Percentiles rank a stretch among this genome's conserved stretches.
phyloP scores from a whole-genome alignment of 768 basidiomycete species.

The Lactifluus rugatus region DNA sequence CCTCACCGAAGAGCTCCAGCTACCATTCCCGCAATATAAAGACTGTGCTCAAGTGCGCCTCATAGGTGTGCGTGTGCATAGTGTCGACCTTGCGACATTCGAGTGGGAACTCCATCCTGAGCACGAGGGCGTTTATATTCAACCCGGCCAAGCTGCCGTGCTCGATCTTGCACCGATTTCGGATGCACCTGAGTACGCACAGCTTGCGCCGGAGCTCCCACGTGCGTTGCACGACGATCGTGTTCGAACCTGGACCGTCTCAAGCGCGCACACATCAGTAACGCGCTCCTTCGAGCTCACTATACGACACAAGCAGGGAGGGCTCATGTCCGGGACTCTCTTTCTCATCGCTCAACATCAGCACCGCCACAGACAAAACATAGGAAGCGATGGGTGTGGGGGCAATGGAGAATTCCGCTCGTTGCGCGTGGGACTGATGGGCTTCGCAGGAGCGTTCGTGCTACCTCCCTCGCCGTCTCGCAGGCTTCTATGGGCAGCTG shows the following conservation, averaged over 20 bases:
- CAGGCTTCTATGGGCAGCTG: slow-evolving; percentile 48
- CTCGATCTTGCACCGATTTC: slow-evolving; percentile 45
- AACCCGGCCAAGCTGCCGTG: slow-evolving; percentile 43
- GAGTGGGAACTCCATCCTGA: slow-evolving; percentile 32
- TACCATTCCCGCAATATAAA: slow-evolving; percentile 24
- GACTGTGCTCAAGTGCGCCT: slow-evolving; percentile 20
- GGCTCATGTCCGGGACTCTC: slow-evolving; percentile 46
- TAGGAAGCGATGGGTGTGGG: background rate
- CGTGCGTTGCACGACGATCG: slow-evolving; percentile 48
- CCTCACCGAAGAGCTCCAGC: slow-evolving; percentile 38
- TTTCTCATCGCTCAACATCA: slow-evolving; percentile 41
- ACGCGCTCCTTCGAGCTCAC: slow-evolving; percentile 36
- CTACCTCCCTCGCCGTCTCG: slow-evolving; percentile 23
- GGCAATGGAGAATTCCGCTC: slow-evolving; percentile 31
- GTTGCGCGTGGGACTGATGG: slow-evolving; percentile 38
- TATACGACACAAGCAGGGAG: slow-evolving; percentile 44
- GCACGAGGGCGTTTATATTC: slow-evolving; percentile 23
- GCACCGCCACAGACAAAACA: slow-evolving; percentile 26
- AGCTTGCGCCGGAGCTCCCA: slow-evolving; percentile 40
- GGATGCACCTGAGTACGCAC: slow-evolving; percentile 37
- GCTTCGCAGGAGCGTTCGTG: slow-evolving; percentile 45
- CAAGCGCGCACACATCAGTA: slow-evolving; percentile 26
- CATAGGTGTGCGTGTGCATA: slow-evolving; percentile 34
- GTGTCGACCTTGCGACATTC: slow-evolving; percentile 44
- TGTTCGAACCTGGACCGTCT: slow-evolving; percentile 57